Evolutionary conservation across 2,329 filamentous ascomycete genomes (phyloP).

Genomic region (Aspergillus brunneoviolaceus): DNA sequence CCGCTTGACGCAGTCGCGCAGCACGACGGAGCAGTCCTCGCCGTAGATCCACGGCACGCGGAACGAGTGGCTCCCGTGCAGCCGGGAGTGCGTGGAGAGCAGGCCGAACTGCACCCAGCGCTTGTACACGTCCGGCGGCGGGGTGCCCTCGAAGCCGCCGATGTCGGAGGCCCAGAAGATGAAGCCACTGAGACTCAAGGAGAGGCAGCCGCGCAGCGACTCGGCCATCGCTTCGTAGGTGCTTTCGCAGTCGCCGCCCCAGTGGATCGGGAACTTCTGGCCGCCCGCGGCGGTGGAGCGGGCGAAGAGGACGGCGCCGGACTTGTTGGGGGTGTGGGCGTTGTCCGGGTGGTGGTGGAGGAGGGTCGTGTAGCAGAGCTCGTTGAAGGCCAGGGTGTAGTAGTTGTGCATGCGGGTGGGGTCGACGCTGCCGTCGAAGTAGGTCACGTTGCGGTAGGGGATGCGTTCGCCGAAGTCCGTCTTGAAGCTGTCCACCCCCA

Average conservation of each 20-base stretch:
- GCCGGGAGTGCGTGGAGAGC: conserved; percentile 66
- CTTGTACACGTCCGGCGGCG: conserved; percentile 69
- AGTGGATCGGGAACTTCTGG: conserved; percentile 68
- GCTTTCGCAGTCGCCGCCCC: conserved; percentile 74
- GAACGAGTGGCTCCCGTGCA: conserved; percentile 69
- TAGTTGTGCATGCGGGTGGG: conserved; percentile 72
- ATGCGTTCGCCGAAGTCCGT: conserved; percentile 75
- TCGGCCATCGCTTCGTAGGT: conserved; percentile 73
- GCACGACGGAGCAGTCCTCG: conserved; percentile 58
- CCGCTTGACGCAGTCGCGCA: conserved; percentile 54
- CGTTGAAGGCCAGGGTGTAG: conserved; percentile 73
- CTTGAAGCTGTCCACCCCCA: conserved; percentile 71
- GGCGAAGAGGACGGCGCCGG: conserved; percentile 58
- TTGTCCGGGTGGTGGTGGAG: conserved; percentile 49
- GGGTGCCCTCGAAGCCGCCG: conserved; percentile 69
- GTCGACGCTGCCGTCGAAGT: conserved; percentile 45
- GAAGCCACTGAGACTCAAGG: conserved; percentile 63
- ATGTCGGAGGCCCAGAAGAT: conserved; percentile 71
- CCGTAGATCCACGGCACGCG: conserved; percentile 75
- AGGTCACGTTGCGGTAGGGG: conserved; percentile 60
- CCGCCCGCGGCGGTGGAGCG: conserved; percentile 66
- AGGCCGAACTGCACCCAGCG: conserved; percentile 76
- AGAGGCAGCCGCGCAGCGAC: conserved; percentile 64
- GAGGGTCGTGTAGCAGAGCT: conserved; percentile 65
- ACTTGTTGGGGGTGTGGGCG: too few species aligned